Evolutionary conservation across 2,329 filamentous ascomycete genomes (phyloP).

Genomic region (Neonectria faginata): DNA sequence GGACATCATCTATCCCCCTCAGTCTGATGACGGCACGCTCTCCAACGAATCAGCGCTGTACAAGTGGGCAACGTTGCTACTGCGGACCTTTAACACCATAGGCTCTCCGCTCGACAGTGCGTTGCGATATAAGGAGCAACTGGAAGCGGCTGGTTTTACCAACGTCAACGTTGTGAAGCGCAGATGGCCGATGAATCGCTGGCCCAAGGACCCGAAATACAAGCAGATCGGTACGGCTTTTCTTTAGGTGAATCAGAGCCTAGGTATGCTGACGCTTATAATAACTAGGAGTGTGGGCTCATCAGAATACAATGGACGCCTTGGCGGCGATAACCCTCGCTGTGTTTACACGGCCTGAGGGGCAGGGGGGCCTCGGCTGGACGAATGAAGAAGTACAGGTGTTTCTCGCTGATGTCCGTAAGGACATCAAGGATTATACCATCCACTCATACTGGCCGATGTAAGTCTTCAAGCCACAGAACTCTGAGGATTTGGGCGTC

Average conservation of each 20-base stretch:
- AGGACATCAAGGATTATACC: slow-evolving; percentile 10
- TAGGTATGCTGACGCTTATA: not conserved
- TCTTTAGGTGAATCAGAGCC: not conserved
- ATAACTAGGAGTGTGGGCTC: slow-evolving; percentile 18
- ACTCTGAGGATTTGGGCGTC: not conserved
- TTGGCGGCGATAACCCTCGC: slow-evolving; percentile 20
- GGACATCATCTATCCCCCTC: slow-evolving; percentile 28
- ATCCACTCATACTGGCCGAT: slow-evolving; percentile 29
- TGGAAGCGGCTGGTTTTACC: slow-evolving; percentile 18
- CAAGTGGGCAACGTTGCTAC: slow-evolving; percentile 25
- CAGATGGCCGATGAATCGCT: slow-evolving; percentile 28
- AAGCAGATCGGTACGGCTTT: slow-evolving; percentile 33
- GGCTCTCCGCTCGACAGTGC: slow-evolving; percentile 19
- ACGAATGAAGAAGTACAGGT: slow-evolving; percentile 18
- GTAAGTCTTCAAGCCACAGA: slow-evolving; percentile 2
- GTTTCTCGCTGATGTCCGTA: slow-evolving; percentile 14
- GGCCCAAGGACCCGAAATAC: slow-evolving; percentile 27
- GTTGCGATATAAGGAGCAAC: slow-evolving; percentile 26
- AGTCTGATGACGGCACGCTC: slow-evolving; percentile 14
- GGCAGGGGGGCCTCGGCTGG: slow-evolving; percentile 22
- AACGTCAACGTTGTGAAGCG: slow-evolving; percentile 18
- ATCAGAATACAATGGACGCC: slow-evolving; percentile 20
- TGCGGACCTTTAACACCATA: slow-evolving; percentile 8
- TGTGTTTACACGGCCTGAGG: slow-evolving; percentile 23
- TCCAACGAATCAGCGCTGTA: slow-evolving; percentile 11